Evolutionary conservation across 139 green algal species (phyloP).

Genomic region (Chlorella sorokiniana): DNA sequence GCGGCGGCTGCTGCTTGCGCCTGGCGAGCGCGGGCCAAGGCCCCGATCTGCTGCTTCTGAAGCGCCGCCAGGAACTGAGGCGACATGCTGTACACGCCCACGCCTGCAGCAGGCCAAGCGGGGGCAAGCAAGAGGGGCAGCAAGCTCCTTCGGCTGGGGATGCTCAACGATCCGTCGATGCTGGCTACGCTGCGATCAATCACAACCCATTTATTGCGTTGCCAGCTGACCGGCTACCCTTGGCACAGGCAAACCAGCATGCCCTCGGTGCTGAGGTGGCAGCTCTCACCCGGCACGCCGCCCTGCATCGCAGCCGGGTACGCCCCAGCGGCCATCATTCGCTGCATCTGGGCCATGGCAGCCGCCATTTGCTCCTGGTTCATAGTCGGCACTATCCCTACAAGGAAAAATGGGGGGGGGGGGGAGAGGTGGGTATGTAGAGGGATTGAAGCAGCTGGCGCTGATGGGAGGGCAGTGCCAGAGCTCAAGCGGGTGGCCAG

Average conservation of each 20-base stretch:
- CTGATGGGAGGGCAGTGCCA: too few relatives aligned
- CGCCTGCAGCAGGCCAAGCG: not conserved
- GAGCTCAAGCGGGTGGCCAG: not conserved
- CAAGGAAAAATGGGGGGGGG: not conserved
- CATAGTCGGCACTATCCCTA: not conserved
- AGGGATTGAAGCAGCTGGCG: too few relatives aligned
- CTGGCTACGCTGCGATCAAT: too few relatives aligned
- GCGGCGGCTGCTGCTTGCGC: not conserved
- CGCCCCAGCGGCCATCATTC: not conserved
- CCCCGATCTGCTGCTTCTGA: slow-evolving; percentile 17
- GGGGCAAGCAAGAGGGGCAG: not conserved
- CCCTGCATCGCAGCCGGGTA: not conserved
- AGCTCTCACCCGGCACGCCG: slow-evolving; percentile 4
- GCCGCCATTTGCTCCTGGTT: not conserved
- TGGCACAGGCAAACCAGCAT: too few relatives aligned
- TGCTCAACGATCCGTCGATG: too few relatives aligned
- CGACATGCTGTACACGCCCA: not conserved
- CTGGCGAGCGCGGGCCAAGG: not conserved
- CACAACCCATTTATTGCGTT: too few relatives aligned
- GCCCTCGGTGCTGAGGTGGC: not conserved
- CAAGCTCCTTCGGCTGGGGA: not conserved
- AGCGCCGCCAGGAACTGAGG: slow-evolving; percentile 4
- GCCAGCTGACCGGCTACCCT: too few relatives aligned
- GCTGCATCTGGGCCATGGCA: not conserved
- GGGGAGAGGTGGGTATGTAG: too few relatives aligned